Conservation (phyloP, 306 rosid species). For the Phaseolus lunatus region DNA sequence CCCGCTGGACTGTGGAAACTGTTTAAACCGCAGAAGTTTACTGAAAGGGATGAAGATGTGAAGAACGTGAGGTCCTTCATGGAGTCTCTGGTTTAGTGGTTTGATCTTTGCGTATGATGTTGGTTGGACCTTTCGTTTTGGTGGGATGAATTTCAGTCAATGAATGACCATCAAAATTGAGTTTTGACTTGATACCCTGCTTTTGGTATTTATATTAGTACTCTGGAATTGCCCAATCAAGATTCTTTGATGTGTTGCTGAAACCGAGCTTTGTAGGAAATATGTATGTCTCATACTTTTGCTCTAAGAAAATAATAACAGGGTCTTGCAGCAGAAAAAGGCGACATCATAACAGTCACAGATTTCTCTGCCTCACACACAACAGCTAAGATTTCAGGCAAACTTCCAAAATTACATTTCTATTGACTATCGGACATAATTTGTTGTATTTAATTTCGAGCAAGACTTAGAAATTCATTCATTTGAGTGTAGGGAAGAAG, state of each 20-base stretch:
- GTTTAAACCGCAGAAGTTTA: constrained; percentile 65
- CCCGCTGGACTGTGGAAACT: constrained; percentile 82
- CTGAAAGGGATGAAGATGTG: constrained; percentile 61
- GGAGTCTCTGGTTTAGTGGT: constrained; percentile 58
- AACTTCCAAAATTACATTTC: constrained; percentile 3
- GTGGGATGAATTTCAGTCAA: neutral
- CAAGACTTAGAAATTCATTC: constrained; percentile 30
- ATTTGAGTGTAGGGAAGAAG: neutral
- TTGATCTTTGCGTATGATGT: neutral
- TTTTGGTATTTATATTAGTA: neutral
- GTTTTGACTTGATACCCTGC: neutral
- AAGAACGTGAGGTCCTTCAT: constrained; percentile 70
- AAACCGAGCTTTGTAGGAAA: neutral
- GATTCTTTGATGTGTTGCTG: neutral
- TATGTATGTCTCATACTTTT: neutral
- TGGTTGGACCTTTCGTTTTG: neutral
- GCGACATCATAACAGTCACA: constrained; percentile 61
- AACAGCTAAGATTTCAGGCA: constrained; percentile 75
- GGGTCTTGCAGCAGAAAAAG: constrained; percentile 92
- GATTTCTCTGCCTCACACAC: constrained; percentile 54
- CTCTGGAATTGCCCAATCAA: neutral
- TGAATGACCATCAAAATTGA: neutral
- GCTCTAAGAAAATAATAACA: constrained; percentile 47
- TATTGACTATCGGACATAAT: too few relatives aligned
- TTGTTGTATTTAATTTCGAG: constrained; percentile 2